Evolutionary conservation across 1,284 basidiomycete genomes (phyloP), one percentile per base, ranked within the genome.

Genomic region (Vanrija humicola): DNA sequence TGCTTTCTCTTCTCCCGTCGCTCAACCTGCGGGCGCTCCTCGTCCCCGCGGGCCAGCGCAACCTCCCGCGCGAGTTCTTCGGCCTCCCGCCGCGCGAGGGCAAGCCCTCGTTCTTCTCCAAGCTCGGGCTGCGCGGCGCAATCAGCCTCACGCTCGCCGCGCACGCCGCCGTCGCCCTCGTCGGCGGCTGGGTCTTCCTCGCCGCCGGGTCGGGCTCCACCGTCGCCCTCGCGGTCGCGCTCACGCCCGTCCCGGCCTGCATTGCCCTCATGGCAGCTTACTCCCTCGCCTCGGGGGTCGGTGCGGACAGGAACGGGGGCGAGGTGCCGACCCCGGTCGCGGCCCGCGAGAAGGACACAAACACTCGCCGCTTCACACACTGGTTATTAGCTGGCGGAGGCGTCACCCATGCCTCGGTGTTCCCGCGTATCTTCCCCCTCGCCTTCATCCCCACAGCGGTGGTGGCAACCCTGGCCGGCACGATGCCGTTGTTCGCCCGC

Each of bases 31-130:
- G 40, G 44, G 39, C 40, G 23, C 50, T 42, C 68, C 16, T 58
- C 59, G 14, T 34, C 34, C 44, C 64, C 62, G n/a, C 52, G 45
- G n/a, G 50, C 23, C 19, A 49, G 6, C 59, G 63, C 4, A 71
- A 70, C 50, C 64, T 74, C 10, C 69, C 72, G 15, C 59, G 72
- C 49, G 62, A 64, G 44, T 70, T 69, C 59, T 74, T 74, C 61
- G 67, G 66, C 43, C 62, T 74, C 3, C 69, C 72, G 18, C 68
- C 70, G 14, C 46, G 66, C 10, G 48, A 12, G 6, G 3, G 14
- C 44, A 6, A 28, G 18, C 14, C 52, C 54, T 7, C 59, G 65
- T 6, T 43, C 52, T 16, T 28, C 49, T 10, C 50, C 46, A 21
- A 25, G 28, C 46, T 65, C 19, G 58, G 63, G 0, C 52, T 65